phyloP scores from a whole-genome alignment of 2,329 filamentous ascomycete genomes.

The Grosmannia clavigera region DNA sequence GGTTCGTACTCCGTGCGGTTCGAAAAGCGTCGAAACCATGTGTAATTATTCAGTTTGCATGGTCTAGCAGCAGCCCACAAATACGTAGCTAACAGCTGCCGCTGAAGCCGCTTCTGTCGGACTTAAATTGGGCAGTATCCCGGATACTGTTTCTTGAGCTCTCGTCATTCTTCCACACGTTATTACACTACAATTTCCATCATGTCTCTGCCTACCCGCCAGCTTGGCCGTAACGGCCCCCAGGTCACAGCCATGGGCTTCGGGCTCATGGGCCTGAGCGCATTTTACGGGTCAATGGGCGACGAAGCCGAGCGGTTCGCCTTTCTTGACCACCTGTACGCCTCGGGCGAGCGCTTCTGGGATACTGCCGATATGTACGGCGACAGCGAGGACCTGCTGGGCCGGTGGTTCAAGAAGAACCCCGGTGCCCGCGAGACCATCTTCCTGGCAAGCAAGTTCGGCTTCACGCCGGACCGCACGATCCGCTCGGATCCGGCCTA shows the following conservation, averaged over 20 bases:
- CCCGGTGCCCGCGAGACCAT: constrained; percentile 25
- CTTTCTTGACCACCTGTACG: constrained; percentile 29
- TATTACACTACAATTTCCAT: not conserved
- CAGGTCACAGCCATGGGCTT: constrained; percentile 31
- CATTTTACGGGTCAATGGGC: constrained; percentile 11
- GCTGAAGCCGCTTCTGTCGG: too few relatives aligned
- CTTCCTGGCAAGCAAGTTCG: constrained; percentile 24
- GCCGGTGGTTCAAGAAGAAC: constrained; percentile 29
- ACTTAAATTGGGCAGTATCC: too few relatives aligned
- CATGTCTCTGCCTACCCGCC: constrained; percentile 21
- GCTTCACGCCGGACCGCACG: constrained; percentile 6
- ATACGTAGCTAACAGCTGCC: too few relatives aligned
- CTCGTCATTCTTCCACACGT: too few relatives aligned
- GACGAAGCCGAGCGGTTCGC: not conserved
- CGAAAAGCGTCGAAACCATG: too few relatives aligned
- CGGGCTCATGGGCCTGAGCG: constrained; percentile 29
- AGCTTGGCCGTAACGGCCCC: constrained; percentile 33
- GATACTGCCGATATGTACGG: constrained; percentile 31
- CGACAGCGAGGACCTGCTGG: constrained; percentile 30
- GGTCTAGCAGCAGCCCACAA: too few relatives aligned
- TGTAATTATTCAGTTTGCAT: too few relatives aligned
- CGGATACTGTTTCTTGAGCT: too few relatives aligned
- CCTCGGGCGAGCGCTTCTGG: constrained; percentile 25
- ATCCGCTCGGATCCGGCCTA: constrained; percentile 21
- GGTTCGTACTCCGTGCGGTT: too few relatives aligned